Evolutionary conservation across 306 rosid genomes (phyloP), one percentile per base, ranked within the genome.

Genomic region (Cicer arietinum): DNA sequence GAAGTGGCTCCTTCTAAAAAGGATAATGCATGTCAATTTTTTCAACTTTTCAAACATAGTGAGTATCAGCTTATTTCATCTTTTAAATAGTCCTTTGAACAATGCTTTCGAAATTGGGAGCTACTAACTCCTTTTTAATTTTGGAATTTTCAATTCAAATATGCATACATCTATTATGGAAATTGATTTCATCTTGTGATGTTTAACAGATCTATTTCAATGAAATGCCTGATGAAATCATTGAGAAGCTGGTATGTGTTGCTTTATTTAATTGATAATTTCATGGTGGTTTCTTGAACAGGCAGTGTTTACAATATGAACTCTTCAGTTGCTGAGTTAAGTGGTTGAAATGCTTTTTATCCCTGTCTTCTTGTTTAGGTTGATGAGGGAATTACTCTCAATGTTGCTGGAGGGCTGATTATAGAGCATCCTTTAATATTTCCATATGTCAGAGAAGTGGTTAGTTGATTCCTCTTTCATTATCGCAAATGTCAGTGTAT

Each of bases 331-430:
- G 62, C 48, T 39, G 47, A 60, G n/a, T 67, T 46, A 39, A 20
- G 22, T 12, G 40, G 13, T 62, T 69, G 64, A 69, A 54, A 20
- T 66, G 25, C 22, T 76, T 58, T 16, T 63, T 42, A 40, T 45
- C 69, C 54, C 63, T 58, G 74, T 48, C 18, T 37, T 46, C 1
- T 42, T 71, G 69, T 43, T 74, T 83, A 89, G 99, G 75, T 94
- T 82, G 98, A 94, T 60, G 99, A 89, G 81, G 99, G 95, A 64
- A 84, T 41, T 61, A 96, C 95, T 63, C 92, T 94, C 67, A 54
- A 90, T 30, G 96, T 92, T 81, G 98, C 99, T 1, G 99, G 99
- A 45, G 99, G 96, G 42, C 86, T 94, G 77, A 84, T 94, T 69
- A 94, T 89, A 77, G 97, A 94, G 85, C 97, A 94, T 84, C 98